Evolutionary conservation across 305 asterid genomes (phyloP).

Genomic region (Caryopteris hybrid): DNA sequence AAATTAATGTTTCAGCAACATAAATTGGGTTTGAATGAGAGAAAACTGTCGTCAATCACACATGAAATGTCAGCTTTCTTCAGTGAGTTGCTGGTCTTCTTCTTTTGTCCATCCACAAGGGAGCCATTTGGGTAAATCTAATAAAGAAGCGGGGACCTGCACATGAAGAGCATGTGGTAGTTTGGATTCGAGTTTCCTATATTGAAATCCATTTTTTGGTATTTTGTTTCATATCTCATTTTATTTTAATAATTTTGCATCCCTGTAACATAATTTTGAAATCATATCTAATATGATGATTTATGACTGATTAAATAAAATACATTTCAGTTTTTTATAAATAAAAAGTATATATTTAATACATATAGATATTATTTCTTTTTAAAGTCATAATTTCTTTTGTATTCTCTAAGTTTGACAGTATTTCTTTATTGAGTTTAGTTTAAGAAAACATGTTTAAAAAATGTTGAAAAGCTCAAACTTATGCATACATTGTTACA

Average conservation of each 20-base stretch:
- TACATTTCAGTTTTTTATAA: too few relatives aligned
- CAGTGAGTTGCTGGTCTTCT: not conserved
- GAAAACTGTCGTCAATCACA: not conserved
- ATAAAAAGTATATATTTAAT: too few relatives aligned
- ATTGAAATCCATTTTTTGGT: not conserved
- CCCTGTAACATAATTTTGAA: too few relatives aligned
- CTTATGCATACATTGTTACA: too few relatives aligned
- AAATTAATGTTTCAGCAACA: not conserved
- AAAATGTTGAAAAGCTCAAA: not conserved
- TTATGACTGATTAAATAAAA: too few relatives aligned
- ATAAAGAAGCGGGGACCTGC: slow-evolving; percentile 20
- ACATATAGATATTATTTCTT: not conserved
- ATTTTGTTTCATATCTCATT: not conserved
- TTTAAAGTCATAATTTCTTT: not conserved
- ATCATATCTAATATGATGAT: too few relatives aligned
- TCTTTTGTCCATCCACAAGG: slow-evolving; percentile 10
- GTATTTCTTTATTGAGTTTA: slow-evolving; percentile 10
- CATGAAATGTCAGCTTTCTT: slow-evolving; percentile 21
- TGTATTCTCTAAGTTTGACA: not conserved
- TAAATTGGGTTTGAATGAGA: not conserved
- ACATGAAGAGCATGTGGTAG: slow-evolving; percentile 34
- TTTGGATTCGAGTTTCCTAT: not conserved
- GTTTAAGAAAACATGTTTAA: slow-evolving; percentile 2
- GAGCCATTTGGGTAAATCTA: slow-evolving; percentile 36
- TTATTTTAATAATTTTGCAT: too few relatives aligned